phyloP scores from a whole-genome alignment of 768 basidiomycete genomes.

The Mycena capillaripes region DNA sequence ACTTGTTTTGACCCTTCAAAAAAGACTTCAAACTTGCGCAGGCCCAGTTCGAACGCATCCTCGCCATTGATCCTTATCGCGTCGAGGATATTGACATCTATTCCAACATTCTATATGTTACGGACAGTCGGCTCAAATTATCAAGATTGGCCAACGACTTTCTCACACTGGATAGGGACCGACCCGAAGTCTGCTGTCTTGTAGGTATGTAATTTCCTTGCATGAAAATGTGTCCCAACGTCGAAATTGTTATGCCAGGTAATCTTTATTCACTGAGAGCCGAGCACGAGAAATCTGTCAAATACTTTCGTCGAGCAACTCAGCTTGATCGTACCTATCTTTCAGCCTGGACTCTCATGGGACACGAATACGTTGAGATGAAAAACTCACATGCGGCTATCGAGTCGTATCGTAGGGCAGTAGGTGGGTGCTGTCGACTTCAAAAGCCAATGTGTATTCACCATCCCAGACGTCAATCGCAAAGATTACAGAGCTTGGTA shows the following conservation, averaged over 20 bases:
- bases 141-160: conserved; percentile 95
- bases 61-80: conserved; percentile 85
- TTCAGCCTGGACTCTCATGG: conserved; percentile 99
- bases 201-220: conserved; percentile 75
- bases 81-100: conserved; percentile 97
- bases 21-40: conserved; percentile 92
- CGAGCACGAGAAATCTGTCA: conserved; percentile 96
- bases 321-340: conserved; percentile 95
- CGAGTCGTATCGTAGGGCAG: conserved; percentile 95
- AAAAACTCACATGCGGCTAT: conserved; percentile 99
- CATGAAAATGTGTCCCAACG: neutral
- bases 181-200: conserved; percentile 96
- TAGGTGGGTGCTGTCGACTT: conserved; percentile 71
- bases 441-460: neutral
- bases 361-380: conserved; percentile 98
- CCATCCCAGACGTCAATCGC: conserved; percentile 86
- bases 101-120: conserved; percentile 97
- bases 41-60: conserved; percentile 86
- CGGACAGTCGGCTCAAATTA: conserved; percentile 88
- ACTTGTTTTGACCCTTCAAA: conserved; percentile 10
- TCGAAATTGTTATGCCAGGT: conserved; percentile 62
- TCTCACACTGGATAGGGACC: conserved; percentile 88
- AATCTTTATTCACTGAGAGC: conserved; percentile 95
- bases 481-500: conserved; percentile 99
- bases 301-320: conserved; percentile 95